A percentile compares a stretch with the other conserved stretches of the same genome.
These are phyloP conservation scores for Arthroderma sp. DNA, from an alignment of 2,329 filamentous ascomycete genomes.

Conservation along the genomic window DNA sequence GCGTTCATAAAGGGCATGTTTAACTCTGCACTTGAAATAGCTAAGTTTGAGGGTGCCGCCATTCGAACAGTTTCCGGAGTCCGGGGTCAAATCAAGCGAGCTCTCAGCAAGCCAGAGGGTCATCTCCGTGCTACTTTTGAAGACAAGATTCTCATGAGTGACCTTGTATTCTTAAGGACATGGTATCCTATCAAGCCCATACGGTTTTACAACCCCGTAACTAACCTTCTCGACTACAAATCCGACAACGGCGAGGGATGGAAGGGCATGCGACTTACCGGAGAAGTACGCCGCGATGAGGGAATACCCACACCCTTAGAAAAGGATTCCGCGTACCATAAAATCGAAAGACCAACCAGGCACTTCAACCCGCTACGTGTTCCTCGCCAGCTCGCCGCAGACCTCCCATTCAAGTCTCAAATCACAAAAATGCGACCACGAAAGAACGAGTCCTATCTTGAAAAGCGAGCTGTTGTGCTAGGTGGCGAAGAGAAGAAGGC, in stretches of 20 bases:
- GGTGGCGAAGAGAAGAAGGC: slow-evolving; percentile 80
- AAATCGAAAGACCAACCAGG: slow-evolving; percentile 44
- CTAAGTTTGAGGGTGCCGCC: slow-evolving; percentile 92
- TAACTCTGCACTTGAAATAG: slow-evolving; percentile 78
- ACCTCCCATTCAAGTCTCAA: slow-evolving; percentile 85
- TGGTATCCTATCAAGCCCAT: slow-evolving; percentile 96
- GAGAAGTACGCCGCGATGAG: slow-evolving; percentile 70
- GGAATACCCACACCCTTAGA: slow-evolving; percentile 62
- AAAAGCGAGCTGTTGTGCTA: slow-evolving; percentile 85
- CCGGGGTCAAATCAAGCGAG: slow-evolving; percentile 92
- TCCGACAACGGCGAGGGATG: slow-evolving; percentile 38
- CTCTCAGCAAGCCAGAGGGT: slow-evolving; percentile 82
- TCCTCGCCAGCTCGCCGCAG: slow-evolving; percentile 47
- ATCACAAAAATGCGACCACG: slow-evolving; percentile 70
- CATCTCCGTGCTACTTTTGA: slow-evolving; percentile 96
- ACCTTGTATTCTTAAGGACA: slow-evolving; percentile 89
- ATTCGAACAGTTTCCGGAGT: slow-evolving; percentile 95
- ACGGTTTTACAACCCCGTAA: slow-evolving; percentile 93
- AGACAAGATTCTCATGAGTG: slow-evolving; percentile 93
- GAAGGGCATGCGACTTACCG: slow-evolving; percentile 88
- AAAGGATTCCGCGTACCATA: slow-evolving; percentile 74
- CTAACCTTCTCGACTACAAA: slow-evolving; percentile 62
- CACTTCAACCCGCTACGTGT: slow-evolving; percentile 58
- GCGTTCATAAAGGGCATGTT: slow-evolving; percentile 99
- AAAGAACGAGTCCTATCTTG: slow-evolving; percentile 72